Percentiles rank a stretch among this genome's conserved stretches.
Evolutionary conservation across 2,329 filamentous ascomycete species (phyloP).

Genomic region (Diaporthe ampelina): DNA sequence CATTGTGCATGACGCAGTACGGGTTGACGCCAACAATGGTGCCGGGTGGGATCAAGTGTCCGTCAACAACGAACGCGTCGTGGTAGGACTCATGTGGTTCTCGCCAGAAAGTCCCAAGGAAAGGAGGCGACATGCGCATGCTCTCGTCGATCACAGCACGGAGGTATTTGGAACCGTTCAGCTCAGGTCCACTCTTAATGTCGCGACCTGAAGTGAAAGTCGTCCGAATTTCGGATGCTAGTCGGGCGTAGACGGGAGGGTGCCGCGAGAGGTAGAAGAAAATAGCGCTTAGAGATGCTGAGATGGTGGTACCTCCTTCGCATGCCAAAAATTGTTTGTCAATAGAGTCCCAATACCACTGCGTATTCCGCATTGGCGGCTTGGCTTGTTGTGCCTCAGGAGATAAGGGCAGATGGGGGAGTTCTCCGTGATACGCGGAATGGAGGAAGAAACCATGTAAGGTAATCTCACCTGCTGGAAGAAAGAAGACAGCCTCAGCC

Average conservation of each 20-base stretch:
- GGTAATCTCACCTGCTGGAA: background rate
- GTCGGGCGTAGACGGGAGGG: constrained; percentile 24
- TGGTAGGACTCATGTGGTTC: background rate
- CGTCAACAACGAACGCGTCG: background rate
- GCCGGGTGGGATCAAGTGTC: background rate
- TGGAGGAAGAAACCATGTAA: too few relatives aligned
- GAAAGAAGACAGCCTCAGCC: constrained; percentile 23
- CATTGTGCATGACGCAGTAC: background rate
- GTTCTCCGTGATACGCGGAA: too few relatives aligned
- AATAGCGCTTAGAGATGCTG: constrained; percentile 16
- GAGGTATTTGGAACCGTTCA: constrained; percentile 25
- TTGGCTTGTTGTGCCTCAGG: too few relatives aligned
- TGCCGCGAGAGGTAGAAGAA: constrained; percentile 40
- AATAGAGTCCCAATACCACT: background rate
- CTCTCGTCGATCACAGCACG: background rate
- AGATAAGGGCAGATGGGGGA: too few relatives aligned
- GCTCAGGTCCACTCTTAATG: constrained; percentile 27
- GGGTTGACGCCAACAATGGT: background rate
- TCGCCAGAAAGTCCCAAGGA: constrained; percentile 11
- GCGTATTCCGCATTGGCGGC: too few relatives aligned
- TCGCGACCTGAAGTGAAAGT: constrained; percentile 14
- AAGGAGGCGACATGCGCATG: constrained; percentile 33
- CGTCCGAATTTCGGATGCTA: constrained; percentile 33
- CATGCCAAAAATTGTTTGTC: background rate
- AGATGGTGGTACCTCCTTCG: constrained; percentile 31